Conservation (phyloP, 2,329 filamentous ascomycete genomes). For the Fusarium sp. region DNA sequence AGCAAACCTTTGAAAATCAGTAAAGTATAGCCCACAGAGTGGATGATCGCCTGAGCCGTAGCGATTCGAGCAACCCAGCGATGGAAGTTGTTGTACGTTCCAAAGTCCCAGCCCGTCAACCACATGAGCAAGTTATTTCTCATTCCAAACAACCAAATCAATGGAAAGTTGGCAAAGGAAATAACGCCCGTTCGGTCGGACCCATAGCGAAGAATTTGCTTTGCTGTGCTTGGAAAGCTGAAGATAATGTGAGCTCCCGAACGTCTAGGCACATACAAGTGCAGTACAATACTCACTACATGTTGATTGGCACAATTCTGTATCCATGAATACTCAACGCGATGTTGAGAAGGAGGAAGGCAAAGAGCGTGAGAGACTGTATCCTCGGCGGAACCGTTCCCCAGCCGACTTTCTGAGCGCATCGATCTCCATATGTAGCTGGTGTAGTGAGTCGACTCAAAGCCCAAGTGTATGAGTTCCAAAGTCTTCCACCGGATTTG, state of each 20-base stretch:
- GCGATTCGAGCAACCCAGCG: slow-evolving; percentile 75
- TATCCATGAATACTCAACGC: slow-evolving; percentile 57
- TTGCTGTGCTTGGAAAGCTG: slow-evolving; percentile 54
- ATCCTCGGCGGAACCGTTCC: slow-evolving; percentile 61
- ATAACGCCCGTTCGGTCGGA: slow-evolving; percentile 76
- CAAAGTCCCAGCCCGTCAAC: slow-evolving; percentile 78
- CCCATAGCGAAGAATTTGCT: slow-evolving; percentile 66
- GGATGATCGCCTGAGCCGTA: slow-evolving; percentile 73
- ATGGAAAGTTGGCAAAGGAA: slow-evolving; percentile 73
- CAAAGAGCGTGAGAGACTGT: slow-evolving; percentile 58
- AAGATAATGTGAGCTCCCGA: slow-evolving; percentile 1
- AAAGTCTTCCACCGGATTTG: background rate
- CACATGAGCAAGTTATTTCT: slow-evolving; percentile 77
- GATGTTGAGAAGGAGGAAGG: slow-evolving; percentile 58
- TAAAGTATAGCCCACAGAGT: slow-evolving; percentile 72
- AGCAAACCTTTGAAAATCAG: slow-evolving; percentile 57
- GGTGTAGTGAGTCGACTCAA: slow-evolving; percentile 56
- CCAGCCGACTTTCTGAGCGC: slow-evolving; percentile 61
- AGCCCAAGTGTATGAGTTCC: slow-evolving; percentile 48
- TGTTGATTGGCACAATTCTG: slow-evolving; percentile 54
- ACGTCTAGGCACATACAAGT: accelerated
- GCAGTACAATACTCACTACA: slow-evolving; percentile 54
- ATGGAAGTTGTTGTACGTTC: slow-evolving; percentile 77
- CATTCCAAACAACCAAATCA: slow-evolving; percentile 77
- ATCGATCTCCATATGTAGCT: slow-evolving; percentile 61